Evolutionary conservation across 1,284 basidiomycete genomes (phyloP), one percentile per base, ranked within the genome.

Genomic region (Apiotrichum siamense): DNA sequence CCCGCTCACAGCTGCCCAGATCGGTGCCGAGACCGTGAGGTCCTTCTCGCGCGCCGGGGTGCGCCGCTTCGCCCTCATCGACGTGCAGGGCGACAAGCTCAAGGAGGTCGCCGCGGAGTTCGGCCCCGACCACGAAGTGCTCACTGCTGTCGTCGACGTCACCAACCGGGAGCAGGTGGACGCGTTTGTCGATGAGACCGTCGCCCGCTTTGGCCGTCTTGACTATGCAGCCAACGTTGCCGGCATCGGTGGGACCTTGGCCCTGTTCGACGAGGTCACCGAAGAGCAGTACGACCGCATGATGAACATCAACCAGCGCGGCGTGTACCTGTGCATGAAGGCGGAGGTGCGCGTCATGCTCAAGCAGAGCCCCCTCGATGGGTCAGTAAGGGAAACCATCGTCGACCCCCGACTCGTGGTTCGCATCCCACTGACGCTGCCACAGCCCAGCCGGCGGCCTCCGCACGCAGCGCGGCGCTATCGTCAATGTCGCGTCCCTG

Each of bases 191-290:
- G 18, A 33, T 2, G 24, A 21, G 3, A 47, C 50, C 0, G 46
- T 53, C 3, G 33, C 41, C 7, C 31, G 32, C 29, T 68, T 63
- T 35, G 65, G 64, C 12, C 57, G 65, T 13, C 35, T 68, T 23
- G 66, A 68, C 53, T 66, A 68, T 33, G 62, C 62, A 21, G 62
- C 63, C 29, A 68, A 68, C 49, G 59, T 57, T 31, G 66, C 66
- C 3, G 66, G 66, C 2, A 57, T 64, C 35, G 53, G 49, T 1
- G 49, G 47, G 3, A 42, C 58, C 7, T 49, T 50, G 44, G 32
- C 33, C 7, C 44, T 58, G 3, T 42, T 49, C n/a, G 26, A 31
- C n/a, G 40, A 53, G 25, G 56, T 50, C 46, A 41, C 39, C 7
- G 20, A 59, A 18, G 62, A 52, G 32, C 7, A 11, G 40, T 67